Base-by-base conservation (phyloP, 371 early-diverging fungal species). In the Actinomortierella wolfii region DNA sequence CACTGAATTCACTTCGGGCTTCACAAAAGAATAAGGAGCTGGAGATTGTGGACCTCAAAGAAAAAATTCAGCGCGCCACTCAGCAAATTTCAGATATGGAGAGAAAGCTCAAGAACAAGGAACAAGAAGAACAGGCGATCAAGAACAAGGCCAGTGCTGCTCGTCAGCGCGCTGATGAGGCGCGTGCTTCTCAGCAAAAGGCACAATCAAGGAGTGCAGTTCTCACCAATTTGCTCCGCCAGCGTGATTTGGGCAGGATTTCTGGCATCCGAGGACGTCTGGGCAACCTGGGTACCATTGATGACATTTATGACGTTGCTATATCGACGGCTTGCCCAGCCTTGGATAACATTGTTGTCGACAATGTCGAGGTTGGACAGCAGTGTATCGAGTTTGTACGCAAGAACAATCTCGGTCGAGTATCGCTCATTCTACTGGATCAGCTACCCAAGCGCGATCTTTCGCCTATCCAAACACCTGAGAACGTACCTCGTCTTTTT, bases 211-310 rank as follows among this genome's bases (percentile, higher is more conserved):
- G 93, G 43, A 87, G 92, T n/a, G 86, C 84, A 25, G 88, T 95
- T 3, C 74, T 94, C 14, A 80, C 81, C 21, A 87, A 83, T 26
- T 73, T 97, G 17, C 78, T 95, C 67, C 85, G 89, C 29, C 86
- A 94, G 81, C 86, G 88, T 49, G 89, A 94, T 59, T 71, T 84
- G 24, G 97, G 95, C 0, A 79, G 86, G 56, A 92, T 98, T 55
- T 73, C 78, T 5, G 96, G 97, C 0, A 95, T 97, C 44, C 87
- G 92, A 68, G 99, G 98, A 29, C 90, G 98, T 26, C 79, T 99
- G n/a, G 98, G 97, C 21, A 94, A 95, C 56, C 81, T 99, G 14
- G 99, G 99, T 51, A 87, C 91, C 0, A 96, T 99, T 64, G 96
- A 95, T 58, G 90, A 89, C 57, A 90, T 89, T 68, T 99, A 96